Base-by-base conservation (phyloP, 1,139 yeast species). In the Saccharomyces uvarum region DNA sequence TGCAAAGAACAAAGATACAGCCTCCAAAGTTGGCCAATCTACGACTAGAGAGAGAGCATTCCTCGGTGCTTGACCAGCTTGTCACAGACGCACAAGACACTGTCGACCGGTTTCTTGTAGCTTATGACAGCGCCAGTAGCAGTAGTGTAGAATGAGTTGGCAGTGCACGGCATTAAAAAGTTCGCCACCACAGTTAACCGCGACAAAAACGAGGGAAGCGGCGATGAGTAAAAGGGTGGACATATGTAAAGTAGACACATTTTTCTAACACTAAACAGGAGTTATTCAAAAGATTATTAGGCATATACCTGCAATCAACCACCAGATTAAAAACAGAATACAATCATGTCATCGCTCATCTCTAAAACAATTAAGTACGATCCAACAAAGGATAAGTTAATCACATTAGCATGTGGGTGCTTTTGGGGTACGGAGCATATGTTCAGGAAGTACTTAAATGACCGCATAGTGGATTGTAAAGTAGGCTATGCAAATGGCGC, bases 361-460 rank as follows among this genome's bases (percentile, higher is more conserved):
- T 73, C 76, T 13, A 72, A 69, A 54, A 68, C 74, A 11, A 63
- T 77, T 26, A 75, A 72, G 56, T 72, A 60, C 59, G 71, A 70
- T 29, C 71, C 77, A 4, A 61, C 72, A 5, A 65, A 72, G 5
- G 73, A 85, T 51, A 76, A 79, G 61, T 62, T 83, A 41, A 69
- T 84, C 54, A 85, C 90, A 0, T 70, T 86, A 24, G 91, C 88
- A 1, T 90, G 87, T 1, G 95, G 95, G 2, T 91, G 99, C 68
- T 93, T 90, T 76, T 91, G 98, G 98, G 97, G 97, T 19, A 89
- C 87, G 11, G 98, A 93, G 67, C 86, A 86, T 63, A 83, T 91
- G 44, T 90, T 81, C 73, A 75, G 84, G 59, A 86, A 86, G 67
- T 79, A 86, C 59, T 86, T 82, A 61, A 71, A 64, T 13, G 65